Percentiles rank a stretch among this genome's conserved stretches.
Evolutionary conservation across 257 asterid species (phyloP).

Genomic region (Anisodus acutangulus): DNA sequence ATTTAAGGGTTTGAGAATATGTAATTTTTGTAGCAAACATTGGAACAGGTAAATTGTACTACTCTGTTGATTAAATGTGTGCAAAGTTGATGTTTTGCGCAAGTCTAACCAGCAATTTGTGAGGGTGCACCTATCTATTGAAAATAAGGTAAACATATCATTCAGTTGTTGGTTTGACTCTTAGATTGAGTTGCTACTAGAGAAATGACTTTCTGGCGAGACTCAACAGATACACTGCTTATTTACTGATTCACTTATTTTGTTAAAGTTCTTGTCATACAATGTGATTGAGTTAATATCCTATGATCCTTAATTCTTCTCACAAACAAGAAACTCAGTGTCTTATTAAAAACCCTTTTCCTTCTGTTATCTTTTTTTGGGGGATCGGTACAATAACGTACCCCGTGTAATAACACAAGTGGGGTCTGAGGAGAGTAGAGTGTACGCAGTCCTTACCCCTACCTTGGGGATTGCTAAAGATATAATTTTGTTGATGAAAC

Average conservation of each 20-base stretch:
- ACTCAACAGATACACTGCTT: not conserved
- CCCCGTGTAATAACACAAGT: too few species aligned
- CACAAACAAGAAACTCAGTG: not conserved
- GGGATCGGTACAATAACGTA: too few species aligned
- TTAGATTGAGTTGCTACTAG: not conserved
- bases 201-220: not conserved
- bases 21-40: not conserved
- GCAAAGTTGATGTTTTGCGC: not conserved
- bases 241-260: conserved; percentile 4
- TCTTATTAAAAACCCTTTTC: not conserved
- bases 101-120: not conserved
- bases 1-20: conserved; percentile 6
- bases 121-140: not conserved
- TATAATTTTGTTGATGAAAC: conserved; percentile 12
- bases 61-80: not conserved
- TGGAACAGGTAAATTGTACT: not conserved
- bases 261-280: not conserved
- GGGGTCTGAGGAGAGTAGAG: too few species aligned
- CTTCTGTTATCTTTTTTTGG: not conserved
- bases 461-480: not conserved
- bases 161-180: not conserved
- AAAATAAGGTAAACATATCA: conserved; percentile 3
- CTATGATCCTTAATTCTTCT: not conserved
- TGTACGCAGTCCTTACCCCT: too few species aligned
- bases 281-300: conserved; percentile 3